These are phyloP conservation scores for Phytophthora constricta DNA, from an alignment of 352 stramenopile species.

Conservation along the genomic window DNA sequence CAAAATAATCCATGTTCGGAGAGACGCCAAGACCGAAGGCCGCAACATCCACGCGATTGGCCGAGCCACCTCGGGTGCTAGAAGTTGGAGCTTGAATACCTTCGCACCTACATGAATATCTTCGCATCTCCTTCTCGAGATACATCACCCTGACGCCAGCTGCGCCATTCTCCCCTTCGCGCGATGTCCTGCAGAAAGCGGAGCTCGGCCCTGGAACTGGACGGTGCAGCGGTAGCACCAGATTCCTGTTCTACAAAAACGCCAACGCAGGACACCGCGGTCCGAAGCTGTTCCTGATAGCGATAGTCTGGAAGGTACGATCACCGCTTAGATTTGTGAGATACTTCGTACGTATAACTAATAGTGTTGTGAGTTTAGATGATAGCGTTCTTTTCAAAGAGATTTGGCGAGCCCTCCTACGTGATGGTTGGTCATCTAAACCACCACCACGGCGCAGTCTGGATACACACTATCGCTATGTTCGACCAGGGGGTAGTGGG, in stretches of 20 bases:
- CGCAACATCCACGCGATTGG: neutral
- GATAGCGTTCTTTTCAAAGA: slow-evolving; percentile 2
- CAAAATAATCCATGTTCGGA: neutral
- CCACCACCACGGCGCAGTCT: neutral
- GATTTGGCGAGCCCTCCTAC: slow-evolving; percentile 9
- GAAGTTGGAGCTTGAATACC: too few species aligned
- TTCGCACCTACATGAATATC: neutral
- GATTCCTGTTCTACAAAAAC: neutral
- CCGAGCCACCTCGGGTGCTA: neutral
- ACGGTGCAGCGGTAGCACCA: neutral
- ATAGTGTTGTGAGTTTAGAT: neutral
- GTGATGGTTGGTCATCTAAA: slow-evolving; percentile 6
- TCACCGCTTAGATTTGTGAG: neutral
- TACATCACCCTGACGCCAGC: neutral
- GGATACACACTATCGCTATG: slow-evolving; percentile 1
- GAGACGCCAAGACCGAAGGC: neutral
- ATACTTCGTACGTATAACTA: neutral
- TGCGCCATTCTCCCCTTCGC: neutral
- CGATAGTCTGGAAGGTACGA: neutral
- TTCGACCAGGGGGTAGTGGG: neutral
- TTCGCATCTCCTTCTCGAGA: neutral
- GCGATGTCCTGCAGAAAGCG: neutral
- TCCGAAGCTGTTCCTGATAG: neutral
- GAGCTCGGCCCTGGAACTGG: neutral
- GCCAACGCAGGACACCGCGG: neutral